phyloP scores from a whole-genome alignment of 148 eudicot species.

The Gaultheria prostrata region DNA sequence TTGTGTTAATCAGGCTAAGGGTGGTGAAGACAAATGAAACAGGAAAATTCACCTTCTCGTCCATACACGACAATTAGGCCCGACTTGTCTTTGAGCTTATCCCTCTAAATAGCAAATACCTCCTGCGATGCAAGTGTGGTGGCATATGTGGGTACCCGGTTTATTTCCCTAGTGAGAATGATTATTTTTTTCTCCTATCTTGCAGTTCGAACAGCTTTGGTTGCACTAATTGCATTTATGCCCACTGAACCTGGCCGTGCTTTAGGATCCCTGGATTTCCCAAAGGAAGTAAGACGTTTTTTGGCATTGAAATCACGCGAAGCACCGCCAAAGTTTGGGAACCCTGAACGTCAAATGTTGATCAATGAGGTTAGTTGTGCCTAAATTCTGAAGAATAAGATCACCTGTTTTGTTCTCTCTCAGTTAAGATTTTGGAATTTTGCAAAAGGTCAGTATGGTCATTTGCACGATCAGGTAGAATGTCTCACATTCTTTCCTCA shows the following conservation, averaged over 20 bases:
- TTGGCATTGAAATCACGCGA: not conserved
- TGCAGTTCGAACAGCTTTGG: constrained; percentile 7
- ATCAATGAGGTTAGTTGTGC: not conserved
- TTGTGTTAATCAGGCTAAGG: not conserved
- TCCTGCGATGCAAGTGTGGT: not conserved
- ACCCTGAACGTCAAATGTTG: not conserved
- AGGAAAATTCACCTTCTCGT: not conserved
- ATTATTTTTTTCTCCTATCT: not conserved
- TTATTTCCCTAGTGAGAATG: not conserved
- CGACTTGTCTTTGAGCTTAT: not conserved
- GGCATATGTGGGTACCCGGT: not conserved
- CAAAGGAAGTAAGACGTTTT: not conserved
- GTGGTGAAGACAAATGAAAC: not conserved
- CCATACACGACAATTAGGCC: too few relatives aligned
- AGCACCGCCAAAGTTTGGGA: not conserved
- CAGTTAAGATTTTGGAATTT: not conserved
- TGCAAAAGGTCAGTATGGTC: not conserved
- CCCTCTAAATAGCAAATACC: not conserved
- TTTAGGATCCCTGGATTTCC: not conserved
- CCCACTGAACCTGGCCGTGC: not conserved
- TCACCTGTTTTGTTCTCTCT: not conserved
- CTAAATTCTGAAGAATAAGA: not conserved
- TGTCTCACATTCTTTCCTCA: not conserved
- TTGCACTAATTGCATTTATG: constrained; percentile 6
- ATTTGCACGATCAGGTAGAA: not conserved